Percentiles rank a stretch among this genome's conserved stretches.
phyloP scores from a whole-genome alignment of 805 yeast species.

The Metschnikowia borealis region DNA sequence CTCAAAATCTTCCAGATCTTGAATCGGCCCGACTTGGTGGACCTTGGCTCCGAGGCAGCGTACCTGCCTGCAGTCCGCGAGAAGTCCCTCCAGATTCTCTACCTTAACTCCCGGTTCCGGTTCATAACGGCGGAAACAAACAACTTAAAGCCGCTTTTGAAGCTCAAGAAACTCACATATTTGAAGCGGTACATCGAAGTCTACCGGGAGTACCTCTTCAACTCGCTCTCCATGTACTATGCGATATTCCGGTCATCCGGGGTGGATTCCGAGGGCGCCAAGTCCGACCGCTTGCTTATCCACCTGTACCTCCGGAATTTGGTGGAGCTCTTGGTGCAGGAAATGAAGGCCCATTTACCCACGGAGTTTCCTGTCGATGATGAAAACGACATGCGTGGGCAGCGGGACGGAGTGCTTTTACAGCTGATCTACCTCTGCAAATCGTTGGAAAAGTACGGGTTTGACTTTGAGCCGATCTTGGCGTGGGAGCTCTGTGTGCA shows the following conservation, averaged over 20 bases:
- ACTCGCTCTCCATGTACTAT: slow-evolving; percentile 61
- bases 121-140: slow-evolving; percentile 62
- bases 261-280: slow-evolving; percentile 16
- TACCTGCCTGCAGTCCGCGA: slow-evolving; percentile 9
- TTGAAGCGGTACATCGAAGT: slow-evolving; percentile 79
- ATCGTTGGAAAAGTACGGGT: slow-evolving; percentile 67
- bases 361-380: slow-evolving; percentile 14
- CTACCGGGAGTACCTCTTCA: slow-evolving; percentile 77
- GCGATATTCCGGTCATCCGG: slow-evolving; percentile 48
- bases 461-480: slow-evolving; percentile 61
- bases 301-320: slow-evolving; percentile 30
- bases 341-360: slow-evolving; percentile 21
- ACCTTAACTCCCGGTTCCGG: slow-evolving; percentile 62
- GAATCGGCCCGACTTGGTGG: slow-evolving; percentile 54
- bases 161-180: slow-evolving; percentile 53
- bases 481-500: slow-evolving; percentile 35
- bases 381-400: slow-evolving; percentile 35
- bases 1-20: slow-evolving; percentile 76
- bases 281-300: slow-evolving; percentile 21
- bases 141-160: slow-evolving; percentile 52
- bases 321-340: slow-evolving; percentile 22
- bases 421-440: slow-evolving; percentile 89
- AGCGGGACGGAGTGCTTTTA: slow-evolving; percentile 63
- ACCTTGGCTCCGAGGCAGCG: neutral
- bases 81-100: slow-evolving; percentile 46